Percentiles rank a stretch among this genome's conserved stretches.
These are phyloP conservation scores for Calonectria honghensis DNA, from an alignment of 2,329 filamentous ascomycete genomes.

Conservation along the genomic window DNA sequence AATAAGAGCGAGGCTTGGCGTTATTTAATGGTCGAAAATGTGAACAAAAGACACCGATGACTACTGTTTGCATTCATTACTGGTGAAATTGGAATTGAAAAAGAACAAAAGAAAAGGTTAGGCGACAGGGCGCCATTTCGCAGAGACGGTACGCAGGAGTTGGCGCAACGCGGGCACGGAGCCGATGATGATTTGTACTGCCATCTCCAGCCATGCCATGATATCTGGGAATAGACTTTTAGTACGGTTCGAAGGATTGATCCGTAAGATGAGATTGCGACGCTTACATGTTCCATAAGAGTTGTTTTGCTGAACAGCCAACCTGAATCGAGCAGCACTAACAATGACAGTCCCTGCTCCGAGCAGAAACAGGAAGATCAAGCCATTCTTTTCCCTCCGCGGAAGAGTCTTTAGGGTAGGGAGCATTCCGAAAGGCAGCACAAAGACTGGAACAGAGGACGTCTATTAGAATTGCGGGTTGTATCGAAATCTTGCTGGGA, in stretches of 20 bases:
- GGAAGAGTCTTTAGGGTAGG: not conserved
- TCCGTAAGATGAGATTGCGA: too few relatives aligned
- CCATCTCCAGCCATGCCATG: constrained; percentile 22
- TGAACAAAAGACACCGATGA: too few relatives aligned
- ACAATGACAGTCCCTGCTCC: constrained; percentile 16
- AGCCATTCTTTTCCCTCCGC: constrained; percentile 2
- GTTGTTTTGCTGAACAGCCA: not conserved
- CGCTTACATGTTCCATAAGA: constrained; percentile 11
- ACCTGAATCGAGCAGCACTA: not conserved
- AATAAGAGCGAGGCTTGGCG: too few relatives aligned
- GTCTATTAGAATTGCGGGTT: not conserved
- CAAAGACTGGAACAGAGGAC: not conserved
- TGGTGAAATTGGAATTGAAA: not conserved
- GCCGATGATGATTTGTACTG: constrained; percentile 15
- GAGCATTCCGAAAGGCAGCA: constrained; percentile 8
- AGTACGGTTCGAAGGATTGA: not conserved
- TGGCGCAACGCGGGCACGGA: constrained; percentile 15
- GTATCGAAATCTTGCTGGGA: fast-evolving
- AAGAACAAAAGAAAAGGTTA: not conserved
- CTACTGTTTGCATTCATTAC: not conserved
- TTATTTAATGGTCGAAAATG: not conserved
- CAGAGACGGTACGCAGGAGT: not conserved
- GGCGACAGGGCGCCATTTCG: constrained; percentile 13
- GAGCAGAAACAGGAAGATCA: constrained; percentile 6
- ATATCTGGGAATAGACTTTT: not conserved